Evolutionary conservation across 305 asterid genomes (phyloP).

Genomic region (Caryopteris hybrid): DNA sequence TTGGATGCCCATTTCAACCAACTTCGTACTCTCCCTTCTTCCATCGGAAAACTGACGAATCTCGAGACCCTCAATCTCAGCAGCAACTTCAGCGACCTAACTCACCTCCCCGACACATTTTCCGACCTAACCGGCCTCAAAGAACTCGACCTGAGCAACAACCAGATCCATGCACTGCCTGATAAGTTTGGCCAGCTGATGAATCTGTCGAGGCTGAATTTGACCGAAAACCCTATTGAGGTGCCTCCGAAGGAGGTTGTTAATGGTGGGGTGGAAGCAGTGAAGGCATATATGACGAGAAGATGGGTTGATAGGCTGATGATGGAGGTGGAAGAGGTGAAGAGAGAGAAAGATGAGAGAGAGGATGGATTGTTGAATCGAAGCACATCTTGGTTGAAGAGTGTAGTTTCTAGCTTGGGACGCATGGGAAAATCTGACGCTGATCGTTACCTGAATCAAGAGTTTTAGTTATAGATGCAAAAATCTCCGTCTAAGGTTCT

Average conservation of each 20-base stretch:
- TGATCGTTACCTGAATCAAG: conserved; percentile 55
- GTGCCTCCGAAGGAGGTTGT: conserved; percentile 73
- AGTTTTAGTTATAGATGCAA: background rate
- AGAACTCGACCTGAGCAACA: conserved; percentile 86
- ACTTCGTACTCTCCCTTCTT: conserved; percentile 59
- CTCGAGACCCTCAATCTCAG: conserved; percentile 71
- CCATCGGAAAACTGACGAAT: conserved; percentile 67
- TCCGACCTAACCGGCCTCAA: conserved; percentile 64
- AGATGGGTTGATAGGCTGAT: conserved; percentile 58
- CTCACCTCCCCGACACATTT: conserved; percentile 67
- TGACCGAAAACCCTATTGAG: conserved; percentile 79
- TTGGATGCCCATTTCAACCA: conserved; percentile 78
- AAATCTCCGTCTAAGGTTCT: too few relatives aligned
- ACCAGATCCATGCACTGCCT: conserved; percentile 85
- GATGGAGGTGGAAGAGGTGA: conserved; percentile 50
- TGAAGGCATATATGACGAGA: conserved; percentile 62
- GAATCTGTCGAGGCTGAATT: conserved; percentile 52
- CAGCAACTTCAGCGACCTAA: conserved; percentile 81
- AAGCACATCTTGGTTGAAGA: conserved; percentile 71
- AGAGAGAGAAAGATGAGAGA: conserved; percentile 27
- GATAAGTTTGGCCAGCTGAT: conserved; percentile 59
- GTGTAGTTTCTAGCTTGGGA: conserved; percentile 52
- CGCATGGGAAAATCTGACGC: conserved; percentile 32
- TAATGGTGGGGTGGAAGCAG: conserved; percentile 53
- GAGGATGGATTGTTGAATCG: conserved; percentile 39